Base-by-base conservation (phyloP, 176 grass and related monocot genomes). In the Eleusine indica region DNA sequence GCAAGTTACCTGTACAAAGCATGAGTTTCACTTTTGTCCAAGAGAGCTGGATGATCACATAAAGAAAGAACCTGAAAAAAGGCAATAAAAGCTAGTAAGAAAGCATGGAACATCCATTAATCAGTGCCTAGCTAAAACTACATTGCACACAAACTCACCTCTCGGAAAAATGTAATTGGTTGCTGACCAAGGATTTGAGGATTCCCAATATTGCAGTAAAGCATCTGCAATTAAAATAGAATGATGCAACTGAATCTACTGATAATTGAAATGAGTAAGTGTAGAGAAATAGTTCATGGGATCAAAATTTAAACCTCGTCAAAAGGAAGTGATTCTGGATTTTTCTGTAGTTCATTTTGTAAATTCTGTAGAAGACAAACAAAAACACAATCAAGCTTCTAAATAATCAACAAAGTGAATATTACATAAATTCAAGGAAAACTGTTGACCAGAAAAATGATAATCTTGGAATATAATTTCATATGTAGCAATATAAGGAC, bases 131-230 rank as follows among this genome's bases (percentile, higher is more conserved):
- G 51, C n/a, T 57, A 85, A 87, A 7, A 78, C 41, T 82, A 47
- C 38, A 80, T 73, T 53, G 32, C 32, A 78, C 75, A 86, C 19
- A 83, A 10, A 80, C 84, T 80, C 61, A 98, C 96, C 83, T 98
- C 96, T 75, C 92, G 90, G 77, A 95, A 98, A 87, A 95, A 98
- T 37, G 96, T 98, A 79, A 95, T 74, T 62, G 93, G 92, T n/a
- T 98, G 91, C 75, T 98, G 93, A 67, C 91, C 90, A 82, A 98
- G 96, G 75, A 91, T 91, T 73, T 98, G 96, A 1, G 96, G 96
- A 90, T 98, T 95, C 44, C 96, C 96, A 78, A 98, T 95, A 75
- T 98, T 98, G 79, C 96, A 95, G 44, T 91, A 98, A 17, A 98
- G 79, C 82, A 93, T 93, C 96, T 95, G 84, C 22, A 47, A 85